Base-by-base conservation (phyloP, 2,329 filamentous ascomycete species). In the Trichoderma arundinaceum region DNA sequence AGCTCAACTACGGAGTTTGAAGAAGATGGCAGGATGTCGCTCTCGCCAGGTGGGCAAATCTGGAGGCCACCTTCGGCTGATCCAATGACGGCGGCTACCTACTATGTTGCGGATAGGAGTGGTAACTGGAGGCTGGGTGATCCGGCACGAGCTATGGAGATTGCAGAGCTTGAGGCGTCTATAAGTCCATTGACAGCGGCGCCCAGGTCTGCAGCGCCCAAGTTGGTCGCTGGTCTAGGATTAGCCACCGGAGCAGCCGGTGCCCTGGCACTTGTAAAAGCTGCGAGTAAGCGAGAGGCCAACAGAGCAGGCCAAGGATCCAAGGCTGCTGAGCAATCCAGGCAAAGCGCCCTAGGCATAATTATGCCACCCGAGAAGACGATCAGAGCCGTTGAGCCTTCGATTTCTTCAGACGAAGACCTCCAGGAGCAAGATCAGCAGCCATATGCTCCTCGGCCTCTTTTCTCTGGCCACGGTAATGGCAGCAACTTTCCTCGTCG, bases 81-180 rank as follows among this genome's bases (percentile, higher is more conserved):
- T 19, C 80, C 82, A 1, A 75, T 77, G 46, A 81, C 82, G 2
- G 80, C 81, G 0, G 77, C 79, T 2, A 79, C 81, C 0, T 79
- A 80, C 51, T 86, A 84, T 68, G 78, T 85, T 53, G 80, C 83
- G 39, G 83, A 86, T 70, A 81, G 78, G 71, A 77, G 78, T 68
- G 82, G 83, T 1, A 86, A 86, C 70, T 86, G 84, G 84, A 78
- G 84, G 15, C 76, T 85, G 7, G 78, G 78, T 41, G 80, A 80
- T 66, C 69, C 76, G 5, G 74, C 74, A 49, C 74, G 74, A 41
- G 69, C 71, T 17, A 69, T 70, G 41, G 68, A 71, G 56, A 66
- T 73, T 51, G 73, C 71, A 19, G 74, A 74, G 68, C 69, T 74
- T 38, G 68, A 69, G 41, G 66, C 66, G 7, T 69, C 70, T 13